Evolutionary conservation across 768 basidiomycete genomes (phyloP), one percentile per base, ranked within the genome.

Genomic region (Boletus reticulatus): DNA sequence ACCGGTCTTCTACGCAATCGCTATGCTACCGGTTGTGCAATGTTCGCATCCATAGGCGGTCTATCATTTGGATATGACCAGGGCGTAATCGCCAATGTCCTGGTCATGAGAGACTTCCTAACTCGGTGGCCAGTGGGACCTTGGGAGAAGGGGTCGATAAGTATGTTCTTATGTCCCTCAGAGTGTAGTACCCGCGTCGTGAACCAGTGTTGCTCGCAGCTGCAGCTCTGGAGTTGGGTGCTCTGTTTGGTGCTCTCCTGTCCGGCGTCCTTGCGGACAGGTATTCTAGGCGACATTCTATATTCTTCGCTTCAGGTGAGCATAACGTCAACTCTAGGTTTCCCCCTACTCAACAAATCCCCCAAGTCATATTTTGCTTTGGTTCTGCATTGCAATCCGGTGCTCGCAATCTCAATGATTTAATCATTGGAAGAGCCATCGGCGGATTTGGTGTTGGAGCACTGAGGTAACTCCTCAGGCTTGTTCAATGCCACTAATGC

Each of bases 371-470:
- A 19, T 92, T 92, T 63, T 84, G 81, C 66, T 65, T 89, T 41
- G 91, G 91, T 13, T 89, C 90, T 0, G 74, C 75, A 2, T 76
- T 92, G 43, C 91, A 93, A 71, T 80, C 78, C 48, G 76, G 76
- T 19, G 87, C 91, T 0, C 77, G 74, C 44, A 77, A 75, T 2
- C 68, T 91, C 11, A 60, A 64, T 22, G 79, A 86, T 53, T 70
- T 93, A 24, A 82, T 85, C 53, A 67, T 86, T 11, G 90, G 91
- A 41, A 81, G 91, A 38, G 85, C 85, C 0, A 73, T 92, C 4
- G 91, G 89, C 11, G 91, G 91, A 14, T 59, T 92, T 20, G 90
- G 90, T 5, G 87, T 93, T n/a, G 91, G 91, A 13, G 84, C 84
- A 6, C 67, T 88, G 46, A 85, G 84, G 87, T 86, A 55, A 37